Evolutionary conservation across 257 asterid genomes (phyloP).

Genomic region (Nicotiana attenuata): DNA sequence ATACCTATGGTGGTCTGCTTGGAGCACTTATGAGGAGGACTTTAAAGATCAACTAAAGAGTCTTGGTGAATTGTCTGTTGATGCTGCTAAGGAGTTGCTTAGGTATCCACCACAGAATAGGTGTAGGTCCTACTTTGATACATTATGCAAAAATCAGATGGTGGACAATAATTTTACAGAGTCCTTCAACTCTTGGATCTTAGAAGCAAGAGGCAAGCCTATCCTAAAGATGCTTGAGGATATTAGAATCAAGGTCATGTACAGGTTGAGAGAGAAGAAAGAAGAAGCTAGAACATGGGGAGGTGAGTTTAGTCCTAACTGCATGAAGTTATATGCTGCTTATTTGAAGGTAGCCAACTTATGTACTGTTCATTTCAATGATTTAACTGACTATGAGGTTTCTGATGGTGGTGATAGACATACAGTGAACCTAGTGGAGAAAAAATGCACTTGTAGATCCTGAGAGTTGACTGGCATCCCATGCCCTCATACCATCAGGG

Average conservation of each 20-base stretch:
- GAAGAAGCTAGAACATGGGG: not conserved
- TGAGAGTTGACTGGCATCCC: not conserved
- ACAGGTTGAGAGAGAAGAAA: not conserved
- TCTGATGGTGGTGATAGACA: not conserved
- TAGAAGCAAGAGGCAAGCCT: no score
- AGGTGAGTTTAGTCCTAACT: no score
- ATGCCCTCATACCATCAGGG: not conserved
- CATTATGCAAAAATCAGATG: not conserved
- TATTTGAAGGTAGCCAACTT: no score
- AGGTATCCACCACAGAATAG: not conserved
- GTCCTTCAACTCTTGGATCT: no score
- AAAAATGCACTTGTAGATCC: not conserved
- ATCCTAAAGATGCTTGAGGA: not conserved
- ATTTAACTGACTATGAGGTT: no score
- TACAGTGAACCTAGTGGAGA: not conserved
- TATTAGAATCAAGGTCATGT: no score
- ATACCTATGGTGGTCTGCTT: not conserved
- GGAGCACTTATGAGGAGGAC: not conserved
- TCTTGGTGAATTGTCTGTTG: not conserved
- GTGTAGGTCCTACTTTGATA: not conserved
- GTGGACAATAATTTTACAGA: no score
- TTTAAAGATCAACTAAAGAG: no score
- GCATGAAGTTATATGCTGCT: not conserved
- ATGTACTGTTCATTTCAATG: not conserved
- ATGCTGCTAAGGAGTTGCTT: not conserved